Evolutionary conservation across 805 yeast genomes (phyloP).

Genomic region (Myxozyma melibiosi): DNA sequence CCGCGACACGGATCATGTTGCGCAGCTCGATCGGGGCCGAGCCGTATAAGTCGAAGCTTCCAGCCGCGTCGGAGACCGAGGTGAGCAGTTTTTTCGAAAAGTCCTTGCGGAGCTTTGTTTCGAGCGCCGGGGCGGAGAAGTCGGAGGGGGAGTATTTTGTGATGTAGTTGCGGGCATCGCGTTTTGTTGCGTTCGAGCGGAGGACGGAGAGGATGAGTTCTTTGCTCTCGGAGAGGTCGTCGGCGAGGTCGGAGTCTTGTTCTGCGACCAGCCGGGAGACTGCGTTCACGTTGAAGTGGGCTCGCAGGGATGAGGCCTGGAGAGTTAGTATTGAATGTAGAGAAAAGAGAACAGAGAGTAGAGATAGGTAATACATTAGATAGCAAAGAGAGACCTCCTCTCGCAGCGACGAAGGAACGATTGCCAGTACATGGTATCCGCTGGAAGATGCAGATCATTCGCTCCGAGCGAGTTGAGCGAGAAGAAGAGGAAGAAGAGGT

Average conservation of each 20-base stretch:
- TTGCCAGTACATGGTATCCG: constrained; percentile 1
- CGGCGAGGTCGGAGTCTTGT: constrained; percentile 1
- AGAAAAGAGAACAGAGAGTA: not conserved
- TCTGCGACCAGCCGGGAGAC: no score
- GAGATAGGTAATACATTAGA: not conserved
- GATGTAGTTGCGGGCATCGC: constrained; percentile 85
- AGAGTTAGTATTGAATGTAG: no score
- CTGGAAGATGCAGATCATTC: constrained; percentile 1
- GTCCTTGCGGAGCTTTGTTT: constrained; percentile 43
- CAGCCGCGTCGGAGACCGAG: constrained; percentile 34
- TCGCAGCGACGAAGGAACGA: not conserved
- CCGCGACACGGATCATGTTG: constrained; percentile 50
- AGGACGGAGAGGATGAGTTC: constrained; percentile 81
- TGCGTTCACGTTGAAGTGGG: constrained; percentile 1
- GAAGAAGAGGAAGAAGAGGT: not conserved
- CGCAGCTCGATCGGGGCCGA: constrained; percentile 39
- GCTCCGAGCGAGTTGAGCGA: not conserved
- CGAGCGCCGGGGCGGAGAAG: constrained; percentile 37
- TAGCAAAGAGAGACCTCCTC: constrained; percentile 3
- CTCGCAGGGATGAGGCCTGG: not conserved
- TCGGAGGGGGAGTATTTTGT: constrained; percentile 60
- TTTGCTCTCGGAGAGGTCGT: constrained; percentile 14
- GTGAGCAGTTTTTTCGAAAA: constrained; percentile 42
- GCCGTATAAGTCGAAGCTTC: constrained; percentile 41
- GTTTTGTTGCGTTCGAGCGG: constrained; percentile 86